A percentile compares a stretch with the other conserved stretches of the same genome.
phyloP scores from a whole-genome alignment of 2,329 filamentous ascomycete species.

The Neurospora sp. region DNA sequence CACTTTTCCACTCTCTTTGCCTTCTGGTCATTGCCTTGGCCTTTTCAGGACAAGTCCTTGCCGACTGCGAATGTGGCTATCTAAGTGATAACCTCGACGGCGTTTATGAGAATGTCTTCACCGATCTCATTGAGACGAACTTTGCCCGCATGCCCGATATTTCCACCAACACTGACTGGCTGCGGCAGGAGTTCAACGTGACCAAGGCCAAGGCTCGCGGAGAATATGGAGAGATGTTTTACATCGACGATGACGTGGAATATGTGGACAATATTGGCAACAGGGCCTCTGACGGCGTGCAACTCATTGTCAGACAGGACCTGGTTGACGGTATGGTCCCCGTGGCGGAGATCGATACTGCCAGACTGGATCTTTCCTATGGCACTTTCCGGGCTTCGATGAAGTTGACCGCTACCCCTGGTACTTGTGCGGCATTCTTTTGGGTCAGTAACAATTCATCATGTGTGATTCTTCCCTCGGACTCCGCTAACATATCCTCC shows the following conservation, averaged over 20 bases:
- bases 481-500: background rate
- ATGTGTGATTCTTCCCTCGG: background rate
- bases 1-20: conserved; percentile 5
- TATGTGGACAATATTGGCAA: conserved; percentile 27
- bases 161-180: conserved; percentile 50
- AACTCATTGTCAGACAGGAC: conserved; percentile 43
- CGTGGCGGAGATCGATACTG: conserved; percentile 54
- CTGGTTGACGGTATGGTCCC: conserved; percentile 43
- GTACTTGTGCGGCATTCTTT: conserved; percentile 73
- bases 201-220: conserved; percentile 48
- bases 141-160: conserved; percentile 49
- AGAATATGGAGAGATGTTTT: conserved; percentile 55
- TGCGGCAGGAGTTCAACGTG: conserved; percentile 57
- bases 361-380: conserved; percentile 53
- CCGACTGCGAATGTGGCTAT: conserved; percentile 66
- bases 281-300: conserved; percentile 35
- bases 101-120: conserved; percentile 42
- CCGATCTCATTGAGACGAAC: conserved; percentile 61
- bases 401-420: conserved; percentile 48
- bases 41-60: conserved; percentile 18
- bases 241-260: conserved; percentile 42
- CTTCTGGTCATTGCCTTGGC: conserved; percentile 9
- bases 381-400: conserved; percentile 62
- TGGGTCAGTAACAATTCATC: conserved; percentile 44
- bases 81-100: conserved; percentile 33